Conservation (phyloP, 192 early-diverging fungal species). For the Entomortierella parvispora region DNA sequence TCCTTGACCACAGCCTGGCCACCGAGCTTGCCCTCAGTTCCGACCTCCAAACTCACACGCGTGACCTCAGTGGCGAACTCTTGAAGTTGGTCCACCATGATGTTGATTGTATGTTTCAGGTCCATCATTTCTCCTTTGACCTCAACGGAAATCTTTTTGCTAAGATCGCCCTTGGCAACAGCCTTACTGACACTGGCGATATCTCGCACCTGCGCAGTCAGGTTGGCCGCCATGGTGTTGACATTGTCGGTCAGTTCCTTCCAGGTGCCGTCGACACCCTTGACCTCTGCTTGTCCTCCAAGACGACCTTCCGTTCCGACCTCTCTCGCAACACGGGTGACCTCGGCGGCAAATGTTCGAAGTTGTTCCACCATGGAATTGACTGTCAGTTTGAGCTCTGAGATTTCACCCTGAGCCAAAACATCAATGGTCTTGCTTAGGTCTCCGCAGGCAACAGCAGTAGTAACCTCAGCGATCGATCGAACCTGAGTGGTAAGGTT, state of each 20-base stretch:
- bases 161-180: constrained; percentile 72
- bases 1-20: constrained; percentile 61
- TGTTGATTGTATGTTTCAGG: constrained; percentile 76
- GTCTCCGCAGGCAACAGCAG: constrained; percentile 77
- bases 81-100: constrained; percentile 73
- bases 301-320: constrained; percentile 69
- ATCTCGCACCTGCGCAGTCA: constrained; percentile 76
- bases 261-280: constrained; percentile 73
- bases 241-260: constrained; percentile 73
- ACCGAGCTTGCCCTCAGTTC: constrained; percentile 65
- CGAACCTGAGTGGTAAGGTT: constrained; percentile 77
- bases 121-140: constrained; percentile 75
- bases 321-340: constrained; percentile 69
- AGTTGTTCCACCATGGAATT: constrained; percentile 78
- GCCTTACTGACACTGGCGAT: constrained; percentile 74
- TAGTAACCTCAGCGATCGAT: constrained; percentile 72
- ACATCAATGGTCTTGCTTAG: constrained; percentile 68
- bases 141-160: constrained; percentile 70
- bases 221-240: constrained; percentile 73
- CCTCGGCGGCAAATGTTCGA: constrained; percentile 68
- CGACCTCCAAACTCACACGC: constrained; percentile 61
- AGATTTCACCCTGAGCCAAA: constrained; percentile 67
- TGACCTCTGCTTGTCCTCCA: constrained; percentile 65
- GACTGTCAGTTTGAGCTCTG: constrained; percentile 68
- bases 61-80: constrained; percentile 72